Base-by-base conservation (phyloP, 129 eudicot genomes). In the Tagetes patula region DNA sequence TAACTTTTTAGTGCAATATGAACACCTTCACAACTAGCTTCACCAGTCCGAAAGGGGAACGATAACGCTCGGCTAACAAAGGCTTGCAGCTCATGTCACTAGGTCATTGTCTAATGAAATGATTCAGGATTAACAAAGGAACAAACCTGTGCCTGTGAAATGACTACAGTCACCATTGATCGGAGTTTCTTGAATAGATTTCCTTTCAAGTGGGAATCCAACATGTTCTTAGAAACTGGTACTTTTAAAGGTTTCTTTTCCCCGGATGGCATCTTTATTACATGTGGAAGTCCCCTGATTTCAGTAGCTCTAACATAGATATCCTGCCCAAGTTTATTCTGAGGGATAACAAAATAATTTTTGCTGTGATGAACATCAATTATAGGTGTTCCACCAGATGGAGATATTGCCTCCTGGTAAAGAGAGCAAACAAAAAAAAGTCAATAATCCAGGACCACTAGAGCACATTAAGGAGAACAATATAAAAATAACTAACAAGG, bases 241-340 rank as follows among this genome's bases (percentile, higher is more conserved):
- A 94, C 93, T 85, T 83, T 94, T 31, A 94, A 75, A 55, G 91
- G 75, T 81, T 86, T 90, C 75, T 70, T 90, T 73, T 85, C 94
- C 38, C 97, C 99, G 1, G 99, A 84, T 73, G 99, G 91, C 96
- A 94, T 86, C 80, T 87, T 86, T 30, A 94, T 82, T 73, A 86
- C 85, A 81, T 80, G 87, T 20, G 86, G 82, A 77, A 86, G 89
- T 42, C 91, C 97, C 74, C 82, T 72, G 39, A 71, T 80, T 77
- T 82, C 97, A 64, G 91, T 74, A 61, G 93, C 89, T 77, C 93
- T 84, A 41, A 94, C 84, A 65, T 83, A 94, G 53, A 94, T 86
- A 81, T 94, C 97, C 81, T 84, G 87, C 63, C 99, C 99, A 55
- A 94, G 99, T 83, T 88, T 86, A 72, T 94, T 94, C 71, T 88